Percentiles rank a stretch among this genome's conserved stretches.
phyloP scores from a whole-genome alignment of 768 basidiomycete species.

The Tylopilus rubrobrunneus region DNA sequence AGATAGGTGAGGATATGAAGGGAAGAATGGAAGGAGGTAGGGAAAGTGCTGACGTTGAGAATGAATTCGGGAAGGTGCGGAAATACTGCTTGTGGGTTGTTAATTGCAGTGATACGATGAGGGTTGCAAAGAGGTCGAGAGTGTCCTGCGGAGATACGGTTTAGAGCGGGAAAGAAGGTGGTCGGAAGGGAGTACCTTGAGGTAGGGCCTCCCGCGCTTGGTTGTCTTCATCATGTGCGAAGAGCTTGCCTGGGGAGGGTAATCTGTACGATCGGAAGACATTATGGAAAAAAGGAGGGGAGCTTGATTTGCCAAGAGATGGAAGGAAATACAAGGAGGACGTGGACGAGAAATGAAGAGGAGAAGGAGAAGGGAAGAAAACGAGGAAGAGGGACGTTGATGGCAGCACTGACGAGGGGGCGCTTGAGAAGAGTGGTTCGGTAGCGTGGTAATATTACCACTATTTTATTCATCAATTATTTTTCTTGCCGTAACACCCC shows the following conservation, averaged over 20 bases:
- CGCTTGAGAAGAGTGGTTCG: constrained; percentile 21
- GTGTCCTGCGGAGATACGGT: constrained; percentile 64
- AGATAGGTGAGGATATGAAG: constrained; percentile 4
- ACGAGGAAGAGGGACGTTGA: constrained; percentile 26
- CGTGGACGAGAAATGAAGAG: constrained; percentile 25
- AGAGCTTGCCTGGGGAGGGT: constrained; percentile 53
- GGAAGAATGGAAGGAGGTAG: not conserved
- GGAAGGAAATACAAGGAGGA: constrained; percentile 21
- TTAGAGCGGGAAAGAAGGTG: constrained; percentile 6
- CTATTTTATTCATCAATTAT: constrained; percentile 18
- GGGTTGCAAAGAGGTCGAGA: constrained; percentile 95
- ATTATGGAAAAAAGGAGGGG: constrained; percentile 29
- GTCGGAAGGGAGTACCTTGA: constrained; percentile 59
- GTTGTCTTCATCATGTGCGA: constrained; percentile 99
- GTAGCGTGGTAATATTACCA: constrained; percentile 27
- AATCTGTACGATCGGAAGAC: constrained; percentile 38
- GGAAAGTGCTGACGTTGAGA: constrained; percentile 74
- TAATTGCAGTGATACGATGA: constrained; percentile 90
- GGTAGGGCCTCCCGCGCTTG: constrained; percentile 88
- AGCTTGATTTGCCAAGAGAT: constrained; percentile 3
- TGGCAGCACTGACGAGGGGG: constrained; percentile 13
- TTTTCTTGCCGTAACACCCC: constrained; percentile 1
- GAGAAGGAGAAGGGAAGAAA: constrained; percentile 31
- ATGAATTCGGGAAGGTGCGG: constrained; percentile 89
- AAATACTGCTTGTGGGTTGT: constrained; percentile 93